A percentile compares a stretch with the other conserved stretches of the same genome.
Evolutionary conservation across 2,329 filamentous ascomycete genomes (phyloP).

Genomic region (Exophiala lecanii-corni): DNA sequence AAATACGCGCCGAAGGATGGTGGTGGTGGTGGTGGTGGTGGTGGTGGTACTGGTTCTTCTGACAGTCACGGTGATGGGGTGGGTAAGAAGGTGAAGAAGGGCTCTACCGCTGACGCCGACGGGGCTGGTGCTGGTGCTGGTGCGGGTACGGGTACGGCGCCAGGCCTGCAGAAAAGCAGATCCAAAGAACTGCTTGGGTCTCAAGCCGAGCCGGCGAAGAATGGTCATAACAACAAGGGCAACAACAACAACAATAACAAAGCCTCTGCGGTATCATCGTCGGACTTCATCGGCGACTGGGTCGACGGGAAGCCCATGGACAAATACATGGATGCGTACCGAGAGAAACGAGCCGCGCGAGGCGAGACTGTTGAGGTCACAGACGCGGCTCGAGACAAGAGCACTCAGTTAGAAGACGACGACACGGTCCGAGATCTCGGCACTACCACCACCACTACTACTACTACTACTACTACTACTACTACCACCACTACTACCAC

Average conservation of each 20-base stretch:
- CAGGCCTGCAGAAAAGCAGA: no score
- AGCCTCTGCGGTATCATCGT: constrained; percentile 1
- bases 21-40: no score
- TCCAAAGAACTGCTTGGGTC: no score
- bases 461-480: background rate
- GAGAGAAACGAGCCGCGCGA: constrained; percentile 3
- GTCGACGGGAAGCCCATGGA: constrained; percentile 14
- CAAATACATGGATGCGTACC: constrained; percentile 15
- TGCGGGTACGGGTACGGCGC: no score
- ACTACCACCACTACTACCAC: background rate
- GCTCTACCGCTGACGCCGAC: no score
- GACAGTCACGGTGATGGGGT: constrained; percentile 1
- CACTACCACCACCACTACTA: background rate
- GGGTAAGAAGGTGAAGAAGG: background rate
- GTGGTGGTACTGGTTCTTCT: no score
- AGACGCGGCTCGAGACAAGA: background rate
- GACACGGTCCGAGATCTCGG: no score
- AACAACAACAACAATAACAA: background rate
- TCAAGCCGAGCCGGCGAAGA: no score
- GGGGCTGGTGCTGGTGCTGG: background rate
- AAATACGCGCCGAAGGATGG: constrained; percentile 16
- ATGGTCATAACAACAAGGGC: no score
- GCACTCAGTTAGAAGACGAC: no score
- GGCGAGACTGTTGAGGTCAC: background rate
- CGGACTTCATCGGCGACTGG: constrained; percentile 16